Conservation (phyloP, 176 grass and related monocot species). For the Metroxylon sagu region DNA sequence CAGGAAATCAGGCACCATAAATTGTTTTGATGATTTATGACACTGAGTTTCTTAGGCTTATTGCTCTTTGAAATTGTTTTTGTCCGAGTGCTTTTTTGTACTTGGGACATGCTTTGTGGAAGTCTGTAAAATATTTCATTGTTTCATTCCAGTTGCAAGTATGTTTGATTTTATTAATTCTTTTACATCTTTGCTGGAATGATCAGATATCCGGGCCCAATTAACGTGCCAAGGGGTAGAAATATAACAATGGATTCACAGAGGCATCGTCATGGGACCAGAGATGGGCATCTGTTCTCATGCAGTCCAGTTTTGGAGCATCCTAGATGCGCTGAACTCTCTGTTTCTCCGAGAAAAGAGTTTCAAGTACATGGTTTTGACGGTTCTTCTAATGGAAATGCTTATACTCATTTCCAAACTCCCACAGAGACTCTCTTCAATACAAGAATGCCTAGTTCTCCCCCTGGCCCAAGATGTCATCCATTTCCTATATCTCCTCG, state of each 20-base stretch:
- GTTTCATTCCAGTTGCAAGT: neutral
- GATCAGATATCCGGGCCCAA: conserved; percentile 12
- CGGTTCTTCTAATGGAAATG: conserved; percentile 33
- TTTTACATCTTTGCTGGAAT: neutral
- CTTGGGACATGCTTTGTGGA: too few species aligned
- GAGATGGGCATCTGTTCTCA: conserved; percentile 40
- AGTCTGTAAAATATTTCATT: too few species aligned
- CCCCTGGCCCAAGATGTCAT: conserved; percentile 34
- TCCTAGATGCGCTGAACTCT: conserved; percentile 30
- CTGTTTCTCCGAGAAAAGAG: conserved; percentile 33
- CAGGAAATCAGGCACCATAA: too few species aligned
- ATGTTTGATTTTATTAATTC: neutral
- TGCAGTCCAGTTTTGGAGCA: conserved; percentile 40
- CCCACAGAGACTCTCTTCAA: conserved; percentile 43
- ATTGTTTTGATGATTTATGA: too few species aligned
- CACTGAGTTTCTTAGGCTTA: too few species aligned
- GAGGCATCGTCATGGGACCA: conserved; percentile 24
- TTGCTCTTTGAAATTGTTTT: too few species aligned
- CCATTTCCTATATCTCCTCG: conserved; percentile 27
- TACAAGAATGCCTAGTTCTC: conserved; percentile 42
- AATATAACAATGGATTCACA: conserved; percentile 18
- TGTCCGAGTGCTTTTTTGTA: too few species aligned
- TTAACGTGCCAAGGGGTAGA: conserved; percentile 37
- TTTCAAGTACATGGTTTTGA: conserved; percentile 33
- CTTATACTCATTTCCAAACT: conserved; percentile 30